Conservation (phyloP, 1,139 yeast species). For the Debaryomyces fabryi region DNA sequence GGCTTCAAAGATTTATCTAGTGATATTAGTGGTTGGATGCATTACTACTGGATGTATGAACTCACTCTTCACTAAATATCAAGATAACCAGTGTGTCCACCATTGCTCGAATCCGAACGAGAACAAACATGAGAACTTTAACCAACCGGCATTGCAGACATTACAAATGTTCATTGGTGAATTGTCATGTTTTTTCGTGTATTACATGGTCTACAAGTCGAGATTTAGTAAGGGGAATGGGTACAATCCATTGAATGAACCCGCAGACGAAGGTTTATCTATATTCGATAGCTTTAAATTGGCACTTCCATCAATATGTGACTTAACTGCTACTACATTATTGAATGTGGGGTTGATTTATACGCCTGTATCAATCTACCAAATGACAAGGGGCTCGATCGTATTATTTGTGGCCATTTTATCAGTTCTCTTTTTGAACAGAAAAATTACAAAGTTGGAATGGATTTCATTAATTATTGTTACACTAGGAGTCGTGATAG, state of each 20-base stretch:
- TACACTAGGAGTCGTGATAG: constrained; percentile 68
- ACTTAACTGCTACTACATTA: constrained; percentile 71
- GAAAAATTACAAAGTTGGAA: constrained; percentile 59
- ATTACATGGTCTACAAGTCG: constrained; percentile 34
- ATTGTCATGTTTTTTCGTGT: constrained; percentile 51
- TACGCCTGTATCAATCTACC: constrained; percentile 82
- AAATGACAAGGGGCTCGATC: constrained; percentile 81
- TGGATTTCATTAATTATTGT: constrained; percentile 69
- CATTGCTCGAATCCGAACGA: constrained; percentile 53
- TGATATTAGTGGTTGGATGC: constrained; percentile 5
- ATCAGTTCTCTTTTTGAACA: constrained; percentile 64
- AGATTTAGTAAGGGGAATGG: constrained; percentile 18
- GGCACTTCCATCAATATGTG: constrained; percentile 71
- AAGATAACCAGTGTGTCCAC: constrained; percentile 73
- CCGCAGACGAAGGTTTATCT: constrained; percentile 14
- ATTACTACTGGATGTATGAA: constrained; percentile 63
- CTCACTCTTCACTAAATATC: constrained; percentile 74
- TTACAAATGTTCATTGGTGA: constrained; percentile 85
- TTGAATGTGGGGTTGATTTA: constrained; percentile 75
- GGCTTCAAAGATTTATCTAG: constrained; percentile 1
- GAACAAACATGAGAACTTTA: constrained; percentile 50
- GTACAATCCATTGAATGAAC: constrained; percentile 23
- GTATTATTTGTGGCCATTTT: constrained; percentile 77
- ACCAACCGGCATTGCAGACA: constrained; percentile 81
- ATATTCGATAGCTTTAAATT: constrained; percentile 31